These are phyloP conservation scores for Nidula niveotomentosa DNA, from an alignment of 1,284 basidiomycete genomes.

Conservation along the genomic window DNA sequence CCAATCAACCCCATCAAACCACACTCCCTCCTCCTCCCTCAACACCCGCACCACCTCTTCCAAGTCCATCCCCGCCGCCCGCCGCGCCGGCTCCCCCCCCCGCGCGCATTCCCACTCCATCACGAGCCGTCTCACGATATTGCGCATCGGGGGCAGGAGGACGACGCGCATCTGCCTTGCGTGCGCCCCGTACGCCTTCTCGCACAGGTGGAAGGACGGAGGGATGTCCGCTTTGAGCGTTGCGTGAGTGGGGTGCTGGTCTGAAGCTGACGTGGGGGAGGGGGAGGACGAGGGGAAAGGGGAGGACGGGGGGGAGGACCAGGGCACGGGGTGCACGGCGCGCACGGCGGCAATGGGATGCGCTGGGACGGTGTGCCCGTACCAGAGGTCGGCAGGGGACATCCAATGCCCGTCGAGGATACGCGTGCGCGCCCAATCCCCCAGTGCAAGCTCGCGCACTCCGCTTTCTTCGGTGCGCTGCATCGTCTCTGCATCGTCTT, in stretches of 20 bases:
- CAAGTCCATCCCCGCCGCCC: constrained; percentile 50
- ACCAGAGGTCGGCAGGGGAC: constrained; percentile 69
- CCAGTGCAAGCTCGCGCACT: constrained; percentile 64
- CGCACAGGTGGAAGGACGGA: constrained; percentile 54
- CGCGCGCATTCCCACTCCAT: constrained; percentile 50
- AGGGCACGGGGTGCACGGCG: constrained; percentile 68
- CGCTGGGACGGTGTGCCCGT: constrained; percentile 39
- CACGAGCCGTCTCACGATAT: constrained; percentile 61
- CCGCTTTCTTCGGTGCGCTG: constrained; percentile 59
- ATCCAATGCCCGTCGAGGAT: constrained; percentile 76
- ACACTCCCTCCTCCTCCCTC: constrained; percentile 58
- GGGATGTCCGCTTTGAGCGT: constrained; percentile 47
- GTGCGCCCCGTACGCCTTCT: constrained; percentile 56
- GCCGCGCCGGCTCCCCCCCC: constrained; percentile 43
- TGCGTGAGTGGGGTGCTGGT: constrained; percentile 46
- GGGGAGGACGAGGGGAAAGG: not conserved
- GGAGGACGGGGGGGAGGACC: constrained; percentile 36
- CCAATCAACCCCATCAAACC: constrained; percentile 73
- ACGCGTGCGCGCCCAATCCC: constrained; percentile 70
- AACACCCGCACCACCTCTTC: constrained; percentile 61
- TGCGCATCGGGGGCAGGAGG: constrained; percentile 62
- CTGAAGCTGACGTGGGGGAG: constrained; percentile 14
- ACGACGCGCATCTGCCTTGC: constrained; percentile 56
- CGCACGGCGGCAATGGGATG: constrained; percentile 37
- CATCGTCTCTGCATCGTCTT: constrained; percentile 58